These are phyloP conservation scores for Tardiomyces depauwii DNA, from an alignment of 1,139 yeast species.

Conservation along the genomic window DNA sequence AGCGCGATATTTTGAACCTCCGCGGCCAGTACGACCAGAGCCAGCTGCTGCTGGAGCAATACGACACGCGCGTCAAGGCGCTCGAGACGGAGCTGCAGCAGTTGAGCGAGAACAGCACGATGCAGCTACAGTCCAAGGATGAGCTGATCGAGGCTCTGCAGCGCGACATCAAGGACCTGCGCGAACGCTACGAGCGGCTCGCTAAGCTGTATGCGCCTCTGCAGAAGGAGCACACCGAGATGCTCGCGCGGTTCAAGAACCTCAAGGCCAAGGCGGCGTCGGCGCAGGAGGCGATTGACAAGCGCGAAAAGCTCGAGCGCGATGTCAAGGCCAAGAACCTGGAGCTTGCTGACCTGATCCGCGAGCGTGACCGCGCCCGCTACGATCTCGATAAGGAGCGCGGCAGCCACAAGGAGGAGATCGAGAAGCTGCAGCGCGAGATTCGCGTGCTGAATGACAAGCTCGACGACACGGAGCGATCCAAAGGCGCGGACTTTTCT, in stretches of 20 bases:
- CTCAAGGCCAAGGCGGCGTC: constrained; percentile 84
- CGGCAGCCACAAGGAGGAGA: constrained; percentile 56
- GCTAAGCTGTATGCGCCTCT: constrained; percentile 86
- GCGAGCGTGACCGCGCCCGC: constrained; percentile 85
- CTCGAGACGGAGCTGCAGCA: constrained; percentile 64
- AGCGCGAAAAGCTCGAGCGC: constrained; percentile 72
- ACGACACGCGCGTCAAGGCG: constrained; percentile 75
- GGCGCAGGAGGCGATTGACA: constrained; percentile 84
- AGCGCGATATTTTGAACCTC: constrained; percentile 65
- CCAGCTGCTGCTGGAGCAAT: constrained; percentile 74
- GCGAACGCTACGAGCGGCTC: constrained; percentile 75
- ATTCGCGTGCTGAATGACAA: constrained; percentile 52
- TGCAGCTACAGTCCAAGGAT: constrained; percentile 68
- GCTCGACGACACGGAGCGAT: constrained; percentile 51
- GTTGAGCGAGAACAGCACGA: constrained; percentile 54
- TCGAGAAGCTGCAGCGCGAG: constrained; percentile 57
- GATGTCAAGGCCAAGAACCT: constrained; percentile 78
- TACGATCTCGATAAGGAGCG: constrained; percentile 66
- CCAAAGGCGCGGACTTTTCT: constrained; percentile 44
- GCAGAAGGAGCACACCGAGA: constrained; percentile 81
- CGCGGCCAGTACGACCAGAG: constrained; percentile 82
- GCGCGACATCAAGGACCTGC: constrained; percentile 73
- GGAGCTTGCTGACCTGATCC: constrained; percentile 78
- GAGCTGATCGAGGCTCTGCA: constrained; percentile 59
- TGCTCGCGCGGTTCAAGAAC: constrained; percentile 70